Evolutionary conservation across 1,139 yeast genomes (phyloP).

Genomic region (Ashbya aceris): DNA sequence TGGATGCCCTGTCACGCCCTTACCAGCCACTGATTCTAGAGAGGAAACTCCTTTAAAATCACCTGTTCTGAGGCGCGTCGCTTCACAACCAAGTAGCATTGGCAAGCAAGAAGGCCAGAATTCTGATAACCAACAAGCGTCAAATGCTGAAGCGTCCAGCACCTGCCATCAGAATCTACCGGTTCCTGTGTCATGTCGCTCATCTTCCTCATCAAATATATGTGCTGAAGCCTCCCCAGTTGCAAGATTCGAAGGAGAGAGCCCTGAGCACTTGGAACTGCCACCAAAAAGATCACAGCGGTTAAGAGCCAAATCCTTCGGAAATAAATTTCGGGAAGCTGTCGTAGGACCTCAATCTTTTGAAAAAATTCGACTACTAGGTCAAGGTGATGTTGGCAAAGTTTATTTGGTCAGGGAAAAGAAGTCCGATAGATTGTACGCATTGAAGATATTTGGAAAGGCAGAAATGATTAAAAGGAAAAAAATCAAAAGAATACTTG

Average conservation of each 20-base stretch:
- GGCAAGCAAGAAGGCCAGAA: background rate
- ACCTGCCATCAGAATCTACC: background rate
- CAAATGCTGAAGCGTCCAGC: background rate
- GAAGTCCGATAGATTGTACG: constrained; percentile 63
- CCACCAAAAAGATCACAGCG: constrained; percentile 30
- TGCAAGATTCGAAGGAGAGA: background rate
- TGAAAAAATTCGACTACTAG: constrained; percentile 78
- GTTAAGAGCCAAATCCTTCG: constrained; percentile 40
- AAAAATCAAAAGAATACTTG: constrained; percentile 86
- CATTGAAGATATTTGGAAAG: constrained; percentile 86
- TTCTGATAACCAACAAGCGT: background rate
- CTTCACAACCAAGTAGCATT: constrained; percentile 1
- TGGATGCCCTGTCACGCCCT: background rate
- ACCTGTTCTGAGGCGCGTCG: background rate
- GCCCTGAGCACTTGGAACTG: background rate
- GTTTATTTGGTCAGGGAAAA: constrained; percentile 87
- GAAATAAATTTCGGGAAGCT: constrained; percentile 65
- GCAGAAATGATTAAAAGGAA: constrained; percentile 92
- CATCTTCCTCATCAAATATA: background rate
- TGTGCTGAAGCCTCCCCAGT: background rate
- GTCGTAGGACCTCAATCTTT: constrained; percentile 82
- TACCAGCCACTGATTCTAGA: background rate
- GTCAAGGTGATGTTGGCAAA: constrained; percentile 97
- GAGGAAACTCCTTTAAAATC: background rate
- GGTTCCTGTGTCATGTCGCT: background rate